Evolutionary conservation across 2,329 filamentous ascomycete genomes (phyloP), one percentile per base, ranked within the genome.

Genomic region (Arthrobotrys megalospora): DNA sequence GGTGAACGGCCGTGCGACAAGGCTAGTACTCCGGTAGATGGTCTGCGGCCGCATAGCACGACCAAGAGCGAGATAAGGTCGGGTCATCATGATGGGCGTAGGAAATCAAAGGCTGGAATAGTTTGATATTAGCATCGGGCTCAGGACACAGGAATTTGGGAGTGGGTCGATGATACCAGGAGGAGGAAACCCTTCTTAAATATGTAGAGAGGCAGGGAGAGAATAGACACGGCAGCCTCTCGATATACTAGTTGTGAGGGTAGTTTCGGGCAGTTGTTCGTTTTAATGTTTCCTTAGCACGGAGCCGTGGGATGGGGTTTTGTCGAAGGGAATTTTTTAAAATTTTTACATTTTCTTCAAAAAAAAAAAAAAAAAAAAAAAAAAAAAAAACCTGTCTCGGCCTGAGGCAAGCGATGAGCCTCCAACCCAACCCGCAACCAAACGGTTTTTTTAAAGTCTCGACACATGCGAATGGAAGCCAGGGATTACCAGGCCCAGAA

Each of bases 1-100:
- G 7, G 52, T 43, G 32, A 67, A 24, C 1, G 47, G 14, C 28
- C 53, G 60, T 21, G 67, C 52, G 19, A 24, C 24, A 6, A 67
- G 12, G 4, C 4, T 60, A 36, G 43, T 32, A 14, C 36, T 50
- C 21, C 67, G 47, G 16, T 43, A 41, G 12, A 78, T 41, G 10
- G 70, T 14, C 34, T 67, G 62, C 36, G 52, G 67, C 55, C 75
- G 66, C 36, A 78, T 43, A 24, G 67, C 53, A 63, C 75, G 66
- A 11, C 67, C 62, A 19, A 78, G 21, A 10, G 75, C 62, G 16
- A 72, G 50, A 45, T 53, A 78, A 11, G 75, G 43, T 16, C 75
- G 66, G 38, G 68, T 38, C 67, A 78, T 78, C 67, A 72, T 78
- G 32, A 8, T 66, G 48, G 19, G 36, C 6, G 21, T 3, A 10